These are phyloP conservation scores for Rutidosis leptorrhynchoides DNA, from an alignment of 129 eudicot species.

Conservation along the genomic window DNA sequence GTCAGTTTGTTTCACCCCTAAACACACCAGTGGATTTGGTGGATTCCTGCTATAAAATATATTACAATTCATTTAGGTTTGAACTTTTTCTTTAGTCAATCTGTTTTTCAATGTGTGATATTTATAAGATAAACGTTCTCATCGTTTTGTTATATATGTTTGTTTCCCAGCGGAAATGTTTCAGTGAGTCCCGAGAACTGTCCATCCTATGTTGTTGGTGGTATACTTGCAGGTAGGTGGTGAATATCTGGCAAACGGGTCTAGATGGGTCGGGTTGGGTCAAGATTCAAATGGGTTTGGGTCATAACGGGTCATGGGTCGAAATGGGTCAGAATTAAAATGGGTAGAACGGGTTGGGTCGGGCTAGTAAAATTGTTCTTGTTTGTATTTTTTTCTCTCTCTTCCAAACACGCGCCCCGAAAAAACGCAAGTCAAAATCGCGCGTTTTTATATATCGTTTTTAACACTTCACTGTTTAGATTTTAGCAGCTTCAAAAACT, in stretches of 20 bases:
- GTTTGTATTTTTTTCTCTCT: no score
- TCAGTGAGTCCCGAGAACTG: constrained; percentile 51
- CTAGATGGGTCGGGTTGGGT: no score
- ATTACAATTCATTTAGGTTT: constrained; percentile 91
- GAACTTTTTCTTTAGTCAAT: background rate
- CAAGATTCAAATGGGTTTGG: no score
- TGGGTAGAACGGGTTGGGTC: no score
- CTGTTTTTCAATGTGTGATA: constrained; percentile 5
- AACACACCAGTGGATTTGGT: constrained; percentile 73
- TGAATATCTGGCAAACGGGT: no score
- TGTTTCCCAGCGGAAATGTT: constrained; percentile 64
- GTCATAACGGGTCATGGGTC: no score
- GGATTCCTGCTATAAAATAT: constrained; percentile 64
- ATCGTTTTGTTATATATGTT: constrained; percentile 18
- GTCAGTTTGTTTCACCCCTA: constrained; percentile 59
- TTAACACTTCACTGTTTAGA: no score
- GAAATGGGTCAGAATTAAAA: no score
- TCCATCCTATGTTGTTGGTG: constrained; percentile 63
- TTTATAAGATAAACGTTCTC: constrained; percentile 5
- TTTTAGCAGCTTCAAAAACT: background rate
- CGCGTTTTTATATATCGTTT: no score
- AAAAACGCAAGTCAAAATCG: no score
- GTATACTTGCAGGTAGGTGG: constrained; percentile 92
- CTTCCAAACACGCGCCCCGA: no score
- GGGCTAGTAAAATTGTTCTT: no score